phyloP scores from a whole-genome alignment of 2,329 filamentous ascomycete genomes.

The Aspergillus udagawae region DNA sequence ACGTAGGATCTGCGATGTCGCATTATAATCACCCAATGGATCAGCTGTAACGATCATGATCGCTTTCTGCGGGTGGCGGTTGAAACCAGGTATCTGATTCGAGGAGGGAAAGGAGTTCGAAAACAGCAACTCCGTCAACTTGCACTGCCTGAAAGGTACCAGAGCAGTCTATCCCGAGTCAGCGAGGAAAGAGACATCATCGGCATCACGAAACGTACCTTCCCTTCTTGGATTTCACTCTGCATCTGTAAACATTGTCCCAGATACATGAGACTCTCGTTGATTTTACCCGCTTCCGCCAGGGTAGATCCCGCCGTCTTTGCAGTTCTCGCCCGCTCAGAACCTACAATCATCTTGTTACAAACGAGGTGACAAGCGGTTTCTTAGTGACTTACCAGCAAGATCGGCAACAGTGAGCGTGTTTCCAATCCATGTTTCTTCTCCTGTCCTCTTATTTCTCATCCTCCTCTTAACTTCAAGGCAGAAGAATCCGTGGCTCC shows the following conservation, averaged over 20 bases:
- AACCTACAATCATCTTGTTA: slow-evolving; percentile 46
- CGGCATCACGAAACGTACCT: slow-evolving; percentile 55
- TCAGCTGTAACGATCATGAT: slow-evolving; percentile 97
- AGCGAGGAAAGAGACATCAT: slow-evolving; percentile 6
- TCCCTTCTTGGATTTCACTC: slow-evolving; percentile 68
- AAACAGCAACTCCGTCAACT: slow-evolving; percentile 78
- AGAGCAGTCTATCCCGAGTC: slow-evolving; percentile 56
- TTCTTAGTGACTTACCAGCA: slow-evolving; percentile 56
- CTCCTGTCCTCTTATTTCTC: slow-evolving; percentile 46
- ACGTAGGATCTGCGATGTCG: slow-evolving; percentile 89
- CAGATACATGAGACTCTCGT: slow-evolving; percentile 96
- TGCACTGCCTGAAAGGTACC: slow-evolving; percentile 78
- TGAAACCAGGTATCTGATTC: slow-evolving; percentile 41
- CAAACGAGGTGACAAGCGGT: background rate
- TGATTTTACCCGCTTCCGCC: slow-evolving; percentile 96
- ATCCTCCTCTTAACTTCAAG: slow-evolving; percentile 85
- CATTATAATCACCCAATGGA: slow-evolving; percentile 89
- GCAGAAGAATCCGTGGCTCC: slow-evolving; percentile 94
- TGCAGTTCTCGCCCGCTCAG: slow-evolving; percentile 85
- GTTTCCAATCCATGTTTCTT: slow-evolving; percentile 68
- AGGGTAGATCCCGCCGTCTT: slow-evolving; percentile 92
- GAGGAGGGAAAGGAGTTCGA: slow-evolving; percentile 79
- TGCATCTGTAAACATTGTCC: slow-evolving; percentile 97
- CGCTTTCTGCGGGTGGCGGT: slow-evolving; percentile 73
- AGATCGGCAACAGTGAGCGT: slow-evolving; percentile 86